Conservation (phyloP, 306 rosid genomes). For the Cyamopsis tetragonoloba region DNA sequence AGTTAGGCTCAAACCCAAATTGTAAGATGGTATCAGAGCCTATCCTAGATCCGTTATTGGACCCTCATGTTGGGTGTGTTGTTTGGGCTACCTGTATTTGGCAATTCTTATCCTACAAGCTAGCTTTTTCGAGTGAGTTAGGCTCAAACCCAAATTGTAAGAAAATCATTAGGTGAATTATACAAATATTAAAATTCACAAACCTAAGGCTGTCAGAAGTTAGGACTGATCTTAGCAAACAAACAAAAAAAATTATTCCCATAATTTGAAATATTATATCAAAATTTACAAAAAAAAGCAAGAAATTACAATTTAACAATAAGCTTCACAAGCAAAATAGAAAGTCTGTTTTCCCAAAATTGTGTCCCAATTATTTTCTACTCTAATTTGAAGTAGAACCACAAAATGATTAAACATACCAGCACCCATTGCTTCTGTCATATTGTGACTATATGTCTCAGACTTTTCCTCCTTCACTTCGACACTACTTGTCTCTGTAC, state of each 20-base stretch:
- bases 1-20: too few species aligned
- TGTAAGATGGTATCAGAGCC: too few species aligned
- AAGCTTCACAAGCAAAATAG: conserved; percentile 20
- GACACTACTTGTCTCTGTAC: conserved; percentile 53
- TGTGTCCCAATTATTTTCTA: background rate
- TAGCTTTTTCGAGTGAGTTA: too few species aligned
- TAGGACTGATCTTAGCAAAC: conserved; percentile 11
- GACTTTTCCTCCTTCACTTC: conserved; percentile 63
- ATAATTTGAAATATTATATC: background rate
- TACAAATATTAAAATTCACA: conserved; percentile 9
- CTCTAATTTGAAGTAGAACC: background rate
- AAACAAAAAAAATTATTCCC: background rate
- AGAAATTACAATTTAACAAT: background rate
- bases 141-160: too few species aligned
- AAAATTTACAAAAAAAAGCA: background rate
- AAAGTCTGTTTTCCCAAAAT: background rate
- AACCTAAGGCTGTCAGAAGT: background rate
- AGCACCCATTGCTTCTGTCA: conserved; percentile 98
- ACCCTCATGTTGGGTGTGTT: too few species aligned
- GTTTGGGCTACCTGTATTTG: too few species aligned
- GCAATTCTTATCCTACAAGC: too few species aligned
- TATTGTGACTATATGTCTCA: conserved; percentile 63
- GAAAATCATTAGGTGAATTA: too few species aligned
- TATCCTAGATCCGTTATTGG: too few species aligned
- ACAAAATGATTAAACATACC: conserved; percentile 52